These are phyloP conservation scores for Pseudopithomyces maydicus DNA, from an alignment of 2,329 filamentous ascomycete genomes.

Conservation along the genomic window DNA sequence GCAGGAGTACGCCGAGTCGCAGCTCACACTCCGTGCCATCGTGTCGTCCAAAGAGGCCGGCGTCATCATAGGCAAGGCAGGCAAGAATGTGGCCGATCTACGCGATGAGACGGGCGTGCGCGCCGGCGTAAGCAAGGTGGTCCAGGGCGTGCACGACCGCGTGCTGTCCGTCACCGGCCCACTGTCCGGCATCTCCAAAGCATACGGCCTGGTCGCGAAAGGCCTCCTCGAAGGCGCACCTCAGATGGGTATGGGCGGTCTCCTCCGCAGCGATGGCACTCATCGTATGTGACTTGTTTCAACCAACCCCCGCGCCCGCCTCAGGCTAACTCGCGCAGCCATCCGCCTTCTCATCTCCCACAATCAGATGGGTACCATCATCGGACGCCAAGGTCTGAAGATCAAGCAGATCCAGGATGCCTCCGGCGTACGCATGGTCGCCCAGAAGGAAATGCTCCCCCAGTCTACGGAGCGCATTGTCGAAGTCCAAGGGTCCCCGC, in stretches of 20 bases:
- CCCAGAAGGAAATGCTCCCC: constrained; percentile 99
- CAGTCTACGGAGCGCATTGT: constrained; percentile 98
- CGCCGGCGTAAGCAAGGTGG: constrained; percentile 97
- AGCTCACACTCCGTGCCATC: constrained; percentile 93
- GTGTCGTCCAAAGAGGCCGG: constrained; percentile 99
- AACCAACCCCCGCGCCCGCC: not conserved
- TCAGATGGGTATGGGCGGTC: constrained; percentile 92
- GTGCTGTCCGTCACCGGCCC: constrained; percentile 94
- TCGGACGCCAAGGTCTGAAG: constrained; percentile 93
- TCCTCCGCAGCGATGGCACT: constrained; percentile 81
- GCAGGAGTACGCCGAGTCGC: constrained; percentile 91
- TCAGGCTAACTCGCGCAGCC: constrained; percentile 59
- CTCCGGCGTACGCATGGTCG: constrained; percentile 97
- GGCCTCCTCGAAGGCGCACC: constrained; percentile 91
- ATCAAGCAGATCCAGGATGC: constrained; percentile 99
- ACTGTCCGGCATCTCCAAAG: constrained; percentile 85
- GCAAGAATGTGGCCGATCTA: constrained; percentile 96
- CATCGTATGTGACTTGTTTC: constrained; percentile 72
- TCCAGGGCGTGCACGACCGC: constrained; percentile 95
- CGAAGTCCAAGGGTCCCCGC: constrained; percentile 92
- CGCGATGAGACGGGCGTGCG: constrained; percentile 98
- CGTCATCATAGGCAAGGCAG: constrained; percentile 98
- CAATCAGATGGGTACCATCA: constrained; percentile 99
- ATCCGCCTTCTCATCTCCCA: constrained; percentile 98
- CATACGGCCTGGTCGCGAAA: constrained; percentile 91